Base-by-base conservation (phyloP, 441 rosid species). In the Erodium trifolium region DNA sequence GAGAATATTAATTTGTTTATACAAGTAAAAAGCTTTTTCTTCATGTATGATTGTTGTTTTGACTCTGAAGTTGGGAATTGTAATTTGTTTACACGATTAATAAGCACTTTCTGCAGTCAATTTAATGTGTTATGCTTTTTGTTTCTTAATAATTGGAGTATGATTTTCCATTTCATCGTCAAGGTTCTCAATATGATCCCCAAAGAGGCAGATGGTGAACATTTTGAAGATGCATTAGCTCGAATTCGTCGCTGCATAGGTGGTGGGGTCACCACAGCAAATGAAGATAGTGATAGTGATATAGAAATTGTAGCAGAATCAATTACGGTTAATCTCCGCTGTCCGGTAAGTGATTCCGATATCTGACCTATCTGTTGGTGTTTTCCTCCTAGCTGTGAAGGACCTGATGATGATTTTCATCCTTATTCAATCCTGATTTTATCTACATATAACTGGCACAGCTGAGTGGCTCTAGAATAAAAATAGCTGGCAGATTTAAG, bases 231-330 rank as follows among this genome's bases (percentile, higher is more conserved):
- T 57, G 77, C 77, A 45, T 55, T 77, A n/a, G 65, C 72, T 35
- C 80, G 80, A 63, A 69, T 77, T 57, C 23, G 72, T 45, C 80
- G 80, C 17, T 68, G 80, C 70, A 64, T 71, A 17, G 77, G 77
- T 68, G 80, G 76, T 72, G 79, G 77, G 63, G 45, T 70, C 67
- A 70, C 72, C 16, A 45, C 70, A 31, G 72, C 19, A 63, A 68
- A 64, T 59, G 70, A 70, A 65, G 80, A 77, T 60, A 68, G 75
- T 68, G 80, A 77, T 65, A 77, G 77, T 65, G 80, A 77, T 68
- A 34, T 77, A 63, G 77, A 77, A 77, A 74, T 77, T 27, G 65
- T 77, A 59, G 72, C 80, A 77, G 80, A 77, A 43, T 70, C 74
- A 55, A 34, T 77, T 73, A 45, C 66, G 4, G 72, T 77, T 55